Percentiles rank a stretch among this genome's conserved stretches.
Evolutionary conservation across 257 asterid genomes (phyloP).

Genomic region (Gynochthodes officinalis): DNA sequence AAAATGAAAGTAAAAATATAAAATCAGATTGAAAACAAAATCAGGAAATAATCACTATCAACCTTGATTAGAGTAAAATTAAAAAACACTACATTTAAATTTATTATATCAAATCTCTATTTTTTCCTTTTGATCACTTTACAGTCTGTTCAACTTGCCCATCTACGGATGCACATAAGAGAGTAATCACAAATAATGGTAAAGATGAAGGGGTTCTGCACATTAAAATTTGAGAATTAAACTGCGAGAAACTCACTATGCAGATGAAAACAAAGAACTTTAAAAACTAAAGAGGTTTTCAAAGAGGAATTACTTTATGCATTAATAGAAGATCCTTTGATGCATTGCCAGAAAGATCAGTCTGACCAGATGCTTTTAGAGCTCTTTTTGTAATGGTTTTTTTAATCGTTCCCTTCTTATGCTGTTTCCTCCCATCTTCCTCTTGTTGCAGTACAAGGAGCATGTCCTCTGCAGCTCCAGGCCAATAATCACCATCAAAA

Average conservation of each 20-base stretch:
- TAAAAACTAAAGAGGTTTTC: background rate
- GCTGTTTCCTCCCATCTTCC: slow-evolving; percentile 78
- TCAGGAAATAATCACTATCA: background rate
- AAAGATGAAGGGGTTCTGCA: background rate
- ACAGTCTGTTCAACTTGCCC: background rate
- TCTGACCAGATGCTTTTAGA: slow-evolving; percentile 90
- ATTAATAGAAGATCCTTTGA: slow-evolving; percentile 84
- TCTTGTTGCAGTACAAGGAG: slow-evolving; percentile 86
- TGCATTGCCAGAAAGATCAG: slow-evolving; percentile 90
- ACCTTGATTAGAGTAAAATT: background rate
- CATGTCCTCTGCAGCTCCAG: slow-evolving; percentile 99
- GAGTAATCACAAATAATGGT: background rate
- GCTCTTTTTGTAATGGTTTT: slow-evolving; percentile 87
- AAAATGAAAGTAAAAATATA: slow-evolving; percentile 1
- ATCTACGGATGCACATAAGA: background rate
- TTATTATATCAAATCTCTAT: background rate
- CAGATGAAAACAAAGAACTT: background rate
- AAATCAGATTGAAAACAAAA: background rate
- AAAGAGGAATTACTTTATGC: slow-evolving; percentile 63
- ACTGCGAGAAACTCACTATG: background rate
- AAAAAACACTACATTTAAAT: background rate
- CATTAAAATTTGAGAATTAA: background rate
- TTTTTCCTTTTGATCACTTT: background rate
- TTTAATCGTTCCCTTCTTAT: slow-evolving; percentile 65
- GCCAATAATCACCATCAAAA: slow-evolving; percentile 99